Conservation (phyloP, 306 rosid species). For the Lathyrus aphaca region DNA sequence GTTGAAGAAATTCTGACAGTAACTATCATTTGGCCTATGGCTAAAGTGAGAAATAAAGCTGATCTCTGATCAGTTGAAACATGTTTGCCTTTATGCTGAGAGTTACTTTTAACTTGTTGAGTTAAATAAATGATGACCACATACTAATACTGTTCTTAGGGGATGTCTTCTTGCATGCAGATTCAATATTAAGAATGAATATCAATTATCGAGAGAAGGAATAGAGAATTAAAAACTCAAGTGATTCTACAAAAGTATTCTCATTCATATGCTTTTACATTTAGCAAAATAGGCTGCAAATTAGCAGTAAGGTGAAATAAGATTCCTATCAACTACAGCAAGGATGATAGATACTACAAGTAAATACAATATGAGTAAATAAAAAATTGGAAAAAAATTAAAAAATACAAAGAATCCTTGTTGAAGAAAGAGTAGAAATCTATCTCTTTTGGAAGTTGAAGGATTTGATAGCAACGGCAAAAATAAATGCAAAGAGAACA, state of each 20-base stretch:
- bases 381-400: background rate
- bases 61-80: no score
- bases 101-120: no score
- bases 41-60: no score
- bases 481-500: conserved; percentile 45
- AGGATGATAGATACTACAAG: conserved; percentile 21
- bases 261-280: conserved; percentile 33
- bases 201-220: background rate
- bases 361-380: background rate
- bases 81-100: no score
- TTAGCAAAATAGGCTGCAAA: conserved; percentile 4
- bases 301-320: conserved; percentile 2
- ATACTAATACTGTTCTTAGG: no score
- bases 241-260: no score
- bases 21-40: no score
- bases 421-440: background rate
- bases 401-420: conserved; percentile 25
- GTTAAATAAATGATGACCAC: no score
- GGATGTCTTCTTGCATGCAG: background rate
- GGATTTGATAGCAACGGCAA: conserved; percentile 45
- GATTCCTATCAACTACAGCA: conserved; percentile 15
- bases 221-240: conserved; percentile 15
- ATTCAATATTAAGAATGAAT: background rate
- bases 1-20: no score
- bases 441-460: conserved; percentile 65